These are phyloP conservation scores for Colletotrichum tropicale DNA, from an alignment of 2,329 filamentous ascomycete genomes.

Conservation along the genomic window DNA sequence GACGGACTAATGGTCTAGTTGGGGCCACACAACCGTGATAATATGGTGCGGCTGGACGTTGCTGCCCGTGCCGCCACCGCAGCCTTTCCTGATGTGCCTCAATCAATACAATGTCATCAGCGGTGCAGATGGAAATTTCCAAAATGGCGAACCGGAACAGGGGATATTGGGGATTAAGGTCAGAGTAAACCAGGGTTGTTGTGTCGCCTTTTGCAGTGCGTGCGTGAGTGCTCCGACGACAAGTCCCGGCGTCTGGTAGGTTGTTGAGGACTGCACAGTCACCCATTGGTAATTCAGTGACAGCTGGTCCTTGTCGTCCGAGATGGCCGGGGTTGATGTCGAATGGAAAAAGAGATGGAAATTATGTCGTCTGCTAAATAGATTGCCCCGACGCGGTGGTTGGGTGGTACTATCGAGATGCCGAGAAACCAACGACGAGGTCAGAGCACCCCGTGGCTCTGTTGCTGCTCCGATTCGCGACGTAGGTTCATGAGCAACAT, in stretches of 20 bases:
- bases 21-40: conserved; percentile 1
- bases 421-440: not conserved
- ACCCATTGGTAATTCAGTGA: not conserved
- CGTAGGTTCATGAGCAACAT: not conserved
- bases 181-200: not conserved
- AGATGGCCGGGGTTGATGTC: not conserved
- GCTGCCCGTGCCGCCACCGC: not conserved
- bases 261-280: not conserved
- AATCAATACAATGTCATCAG: not conserved
- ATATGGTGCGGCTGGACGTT: not conserved
- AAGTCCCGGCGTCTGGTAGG: not conserved
- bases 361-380: not conserved
- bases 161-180: not conserved
- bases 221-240: not conserved
- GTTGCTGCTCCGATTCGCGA: not conserved
- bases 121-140: not conserved
- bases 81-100: not conserved
- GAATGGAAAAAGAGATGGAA: not conserved
- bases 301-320: not conserved
- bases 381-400: not conserved
- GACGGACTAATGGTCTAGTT: conserved; percentile 5
- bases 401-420: not conserved
- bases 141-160: not conserved
- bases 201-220: not conserved
- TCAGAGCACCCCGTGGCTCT: not conserved